Evolutionary conservation across 2,329 filamentous ascomycete species (phyloP).

Genomic region (Ascochyta koolunga): DNA sequence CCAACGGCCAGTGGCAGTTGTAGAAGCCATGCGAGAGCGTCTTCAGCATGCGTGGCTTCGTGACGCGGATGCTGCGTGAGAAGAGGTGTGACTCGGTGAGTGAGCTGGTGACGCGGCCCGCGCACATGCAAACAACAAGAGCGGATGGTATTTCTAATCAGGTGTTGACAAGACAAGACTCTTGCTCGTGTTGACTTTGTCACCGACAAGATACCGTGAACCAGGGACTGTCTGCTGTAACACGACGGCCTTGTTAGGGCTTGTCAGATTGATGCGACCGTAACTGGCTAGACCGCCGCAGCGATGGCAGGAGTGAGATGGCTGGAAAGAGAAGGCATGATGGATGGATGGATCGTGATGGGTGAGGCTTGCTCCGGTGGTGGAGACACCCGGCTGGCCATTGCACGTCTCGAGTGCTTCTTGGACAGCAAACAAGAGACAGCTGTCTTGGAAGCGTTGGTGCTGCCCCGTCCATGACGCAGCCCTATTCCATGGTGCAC

Average conservation of each 20-base stretch:
- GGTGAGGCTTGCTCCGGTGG: conserved; percentile 5
- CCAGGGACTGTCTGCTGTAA: conserved; percentile 2
- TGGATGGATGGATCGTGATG: no score
- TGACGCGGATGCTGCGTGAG: not conserved
- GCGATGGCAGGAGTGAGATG: conserved; percentile 13
- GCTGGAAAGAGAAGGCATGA: no score
- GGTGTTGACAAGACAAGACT: not conserved
- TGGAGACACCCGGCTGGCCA: conserved; percentile 1
- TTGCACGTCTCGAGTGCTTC: no score
- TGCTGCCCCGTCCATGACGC: conserved; percentile 17
- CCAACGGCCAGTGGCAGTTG: not conserved
- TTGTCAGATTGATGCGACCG: conserved; percentile 24
- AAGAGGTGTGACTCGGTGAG: not conserved
- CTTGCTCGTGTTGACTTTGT: not conserved
- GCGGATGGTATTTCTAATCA: not conserved
- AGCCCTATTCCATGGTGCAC: conserved; percentile 5
- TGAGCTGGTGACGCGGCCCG: not conserved
- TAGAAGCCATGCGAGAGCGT: conserved; percentile 5
- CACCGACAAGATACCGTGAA: conserved; percentile 8
- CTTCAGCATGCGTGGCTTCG: conserved; percentile 1
- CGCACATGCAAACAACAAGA: not conserved
- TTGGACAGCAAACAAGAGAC: conserved; percentile 9
- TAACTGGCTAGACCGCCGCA: conserved; percentile 16
- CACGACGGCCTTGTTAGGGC: not conserved
- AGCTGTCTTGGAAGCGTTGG: not conserved